These are phyloP conservation scores for Rhodotorula sp. DNA, from an alignment of 1,284 basidiomycete species.

Conservation along the genomic window DNA sequence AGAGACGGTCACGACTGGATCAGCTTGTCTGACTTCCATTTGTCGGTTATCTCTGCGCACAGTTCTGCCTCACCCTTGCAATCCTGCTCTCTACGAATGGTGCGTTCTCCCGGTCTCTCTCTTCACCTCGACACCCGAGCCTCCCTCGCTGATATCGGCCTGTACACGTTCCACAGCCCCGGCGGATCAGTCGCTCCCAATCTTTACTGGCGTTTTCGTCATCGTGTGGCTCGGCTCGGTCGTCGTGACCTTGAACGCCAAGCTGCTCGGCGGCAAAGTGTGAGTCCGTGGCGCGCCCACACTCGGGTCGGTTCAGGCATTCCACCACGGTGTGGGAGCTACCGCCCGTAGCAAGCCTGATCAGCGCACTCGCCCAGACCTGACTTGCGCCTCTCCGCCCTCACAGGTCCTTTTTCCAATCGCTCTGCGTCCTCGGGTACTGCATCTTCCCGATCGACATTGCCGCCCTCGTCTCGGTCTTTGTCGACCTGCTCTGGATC, in stretches of 20 bases:
- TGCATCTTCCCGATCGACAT: constrained; percentile 86
- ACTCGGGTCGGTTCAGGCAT: background rate
- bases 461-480: constrained; percentile 80
- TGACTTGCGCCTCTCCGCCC: background rate
- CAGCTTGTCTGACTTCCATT: background rate
- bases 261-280: constrained; percentile 94
- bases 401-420: constrained; percentile 87
- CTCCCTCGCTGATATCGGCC: background rate
- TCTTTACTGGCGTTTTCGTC: constrained; percentile 87
- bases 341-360: too few species aligned
- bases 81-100: constrained; percentile 84
- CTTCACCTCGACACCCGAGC: background rate
- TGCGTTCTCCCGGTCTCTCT: constrained; percentile 51
- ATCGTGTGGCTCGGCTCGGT: constrained; percentile 85
- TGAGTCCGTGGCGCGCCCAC: constrained; percentile 53
- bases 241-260: constrained; percentile 87
- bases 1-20: background rate
- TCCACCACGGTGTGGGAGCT: background rate
- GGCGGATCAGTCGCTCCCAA: constrained; percentile 72
- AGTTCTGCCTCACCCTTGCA: constrained; percentile 73
- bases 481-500: constrained; percentile 80
- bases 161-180: constrained; percentile 60
- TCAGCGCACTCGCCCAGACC: background rate
- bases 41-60: background rate
- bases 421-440: constrained; percentile 84